Base-by-base conservation (phyloP, 129 eudicot genomes). In the Centaurea solstitialis region DNA sequence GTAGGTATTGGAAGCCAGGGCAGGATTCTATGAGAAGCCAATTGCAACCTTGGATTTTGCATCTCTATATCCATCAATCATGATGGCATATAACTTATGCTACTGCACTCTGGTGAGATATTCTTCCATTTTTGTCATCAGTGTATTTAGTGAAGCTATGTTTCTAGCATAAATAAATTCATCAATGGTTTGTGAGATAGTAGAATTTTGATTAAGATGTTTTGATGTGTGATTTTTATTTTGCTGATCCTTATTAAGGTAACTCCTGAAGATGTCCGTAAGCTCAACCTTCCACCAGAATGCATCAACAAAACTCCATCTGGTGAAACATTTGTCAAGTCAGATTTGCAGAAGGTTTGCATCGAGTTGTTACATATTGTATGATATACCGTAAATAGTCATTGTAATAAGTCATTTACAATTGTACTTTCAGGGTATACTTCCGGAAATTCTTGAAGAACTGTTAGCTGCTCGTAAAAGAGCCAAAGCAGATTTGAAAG, bases 61-160 rank as follows among this genome's bases (percentile, higher is more conserved):
- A 79, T 96, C 99, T 76, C 74, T 96, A 62, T 96, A 96, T 85
- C 99, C 99, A 17, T 96, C 99, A 80, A 96, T 96, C 82, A 96
- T 96, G 99, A 96, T 96, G 99, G 99, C 99, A 50, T 96, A 93
- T 86, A 96, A 96, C 89, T 84, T 96, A 80, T 96, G 99, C 86
- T 96, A 96, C 78, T 96, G 99, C 81, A 93, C 99, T 65, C 87
- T 96, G 85, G 99, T 96, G 71, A 82, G 65, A 33, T 68, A 30
- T 73, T 73, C 21, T 59, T 78, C 9, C 59, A 6, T 35, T 65
- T 21, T 72, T 38, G n/a, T 75, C 1, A 3, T 74, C 70, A 70
- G 13, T 62, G n/a, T 50, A 9, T 70, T 38, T 12, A 33, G 68
- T 50, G 39, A 73, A 77, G 69, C 41, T 38, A 75, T 73, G 73